These are phyloP conservation scores for Salvia rosmarinus DNA, from an alignment of 257 asterid genomes.

Conservation along the genomic window DNA sequence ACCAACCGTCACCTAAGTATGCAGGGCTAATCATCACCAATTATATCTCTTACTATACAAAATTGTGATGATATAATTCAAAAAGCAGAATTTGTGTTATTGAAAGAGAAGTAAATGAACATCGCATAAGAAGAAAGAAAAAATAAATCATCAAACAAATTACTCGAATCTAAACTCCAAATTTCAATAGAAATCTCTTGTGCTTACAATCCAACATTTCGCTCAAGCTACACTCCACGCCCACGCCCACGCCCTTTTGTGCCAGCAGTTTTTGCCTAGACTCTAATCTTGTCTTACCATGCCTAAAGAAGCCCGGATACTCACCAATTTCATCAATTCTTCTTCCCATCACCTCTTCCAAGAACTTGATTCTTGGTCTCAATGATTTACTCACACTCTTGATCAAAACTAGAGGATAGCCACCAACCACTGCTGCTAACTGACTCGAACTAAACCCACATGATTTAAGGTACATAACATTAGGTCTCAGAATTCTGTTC, in stretches of 20 bases:
- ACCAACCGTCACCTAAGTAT: too few species aligned
- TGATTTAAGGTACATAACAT: slow-evolving; percentile 57
- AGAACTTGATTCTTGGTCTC: slow-evolving; percentile 78
- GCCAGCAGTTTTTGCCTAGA: slow-evolving; percentile 66
- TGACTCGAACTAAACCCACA: slow-evolving; percentile 68
- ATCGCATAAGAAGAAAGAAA: not conserved
- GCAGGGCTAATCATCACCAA: too few species aligned
- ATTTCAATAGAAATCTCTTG: slow-evolving; percentile 68
- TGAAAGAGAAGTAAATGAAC: slow-evolving; percentile 10
- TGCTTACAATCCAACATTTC: slow-evolving; percentile 91
- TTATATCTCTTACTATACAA: too few species aligned
- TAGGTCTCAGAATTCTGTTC: slow-evolving; percentile 68
- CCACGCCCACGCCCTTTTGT: slow-evolving; percentile 49
- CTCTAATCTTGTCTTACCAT: slow-evolving; percentile 77
- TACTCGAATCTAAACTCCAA: slow-evolving; percentile 54
- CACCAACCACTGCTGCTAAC: slow-evolving; percentile 69
- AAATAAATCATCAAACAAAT: slow-evolving; percentile 24
- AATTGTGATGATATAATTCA: not conserved
- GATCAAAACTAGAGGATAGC: slow-evolving; percentile 82
- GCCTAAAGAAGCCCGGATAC: slow-evolving; percentile 84
- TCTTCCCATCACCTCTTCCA: slow-evolving; percentile 83
- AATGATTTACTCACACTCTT: slow-evolving; percentile 74
- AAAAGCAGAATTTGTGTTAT: not conserved
- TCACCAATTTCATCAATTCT: slow-evolving; percentile 66
- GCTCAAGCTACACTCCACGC: slow-evolving; percentile 72